Base-by-base conservation (phyloP, 345 rosid genomes). In the Laguncularia racemosa region DNA sequence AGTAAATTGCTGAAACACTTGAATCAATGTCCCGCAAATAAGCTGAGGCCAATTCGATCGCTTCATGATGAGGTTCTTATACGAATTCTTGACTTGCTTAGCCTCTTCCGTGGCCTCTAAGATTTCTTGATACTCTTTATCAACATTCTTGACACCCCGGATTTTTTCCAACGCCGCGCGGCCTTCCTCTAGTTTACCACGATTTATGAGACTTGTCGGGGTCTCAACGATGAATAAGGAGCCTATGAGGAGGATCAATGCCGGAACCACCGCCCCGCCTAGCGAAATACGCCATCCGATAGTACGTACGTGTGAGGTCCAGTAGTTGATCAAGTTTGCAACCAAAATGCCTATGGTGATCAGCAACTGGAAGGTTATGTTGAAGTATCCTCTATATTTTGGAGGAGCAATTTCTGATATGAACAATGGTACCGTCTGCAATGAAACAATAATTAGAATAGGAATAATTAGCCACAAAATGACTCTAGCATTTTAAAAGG, bases 361-460 rank as follows among this genome's bases (percentile, higher is more conserved):
- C 16, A 89, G 80, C 52, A 89, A 23, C 72, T 89, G 95, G 47
- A 89, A 89, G 65, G 62, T 57, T 12, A 84, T 69, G 69, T 79
- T 89, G 13, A 89, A 76, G 26, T 78, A 80, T 72, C 96, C 96
- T 66, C 95, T 78, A 52, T 23, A 64, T 43, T 53, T 77, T 48
- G 89, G 44, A 0, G 91, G 96, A 14, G 95, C 78, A 18, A 89
- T 82, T 74, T 89, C 96, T 10, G 96, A 84, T 65, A 89, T 83
- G 62, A 86, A 86, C 59, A 89, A 59, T 15, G 96, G 96, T 3
- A 89, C 87, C 3, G 87, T 74, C 91, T 87, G 86, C 67, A 58
- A 4, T 53, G 18, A 55, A 44, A 16, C 16, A 61, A 55, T 46
- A 21, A 62, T 16, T 61, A n/a, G 5, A 33, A 8, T 40, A 13